Evolutionary conservation across 495 filamentous ascomycete species (phyloP).

Genomic region (Penicillium pancosmium): DNA sequence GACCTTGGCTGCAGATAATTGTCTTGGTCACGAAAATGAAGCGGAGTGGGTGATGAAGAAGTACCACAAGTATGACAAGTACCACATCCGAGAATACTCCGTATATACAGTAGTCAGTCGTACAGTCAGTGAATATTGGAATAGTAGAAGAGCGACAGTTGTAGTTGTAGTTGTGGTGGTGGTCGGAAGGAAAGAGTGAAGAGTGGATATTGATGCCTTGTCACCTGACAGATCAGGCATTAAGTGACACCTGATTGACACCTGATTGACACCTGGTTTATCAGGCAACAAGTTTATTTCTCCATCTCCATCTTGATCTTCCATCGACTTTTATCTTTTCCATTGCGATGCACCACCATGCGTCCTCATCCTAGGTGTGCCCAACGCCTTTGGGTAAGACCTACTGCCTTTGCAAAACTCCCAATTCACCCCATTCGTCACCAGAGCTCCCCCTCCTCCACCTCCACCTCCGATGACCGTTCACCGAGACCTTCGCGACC

Average conservation of each 20-base stretch:
- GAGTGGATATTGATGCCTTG: background rate
- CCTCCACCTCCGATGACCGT: background rate
- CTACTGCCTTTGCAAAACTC: background rate
- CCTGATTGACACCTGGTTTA: background rate
- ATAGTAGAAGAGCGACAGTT: background rate
- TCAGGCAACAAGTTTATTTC: no score
- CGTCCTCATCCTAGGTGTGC: background rate
- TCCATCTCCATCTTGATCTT: no score
- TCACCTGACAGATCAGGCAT: background rate
- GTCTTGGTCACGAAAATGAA: background rate
- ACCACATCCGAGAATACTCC: background rate
- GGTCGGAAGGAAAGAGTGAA: no score
- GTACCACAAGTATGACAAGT: background rate
- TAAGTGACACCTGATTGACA: background rate
- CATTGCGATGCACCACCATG: background rate
- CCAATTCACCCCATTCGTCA: background rate
- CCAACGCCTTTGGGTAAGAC: background rate
- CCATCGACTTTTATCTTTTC: no score
- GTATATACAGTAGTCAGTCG: background rate
- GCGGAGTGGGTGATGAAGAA: background rate
- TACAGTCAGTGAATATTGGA: background rate
- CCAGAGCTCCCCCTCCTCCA: background rate
- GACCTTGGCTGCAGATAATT: background rate
- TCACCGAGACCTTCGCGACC: background rate
- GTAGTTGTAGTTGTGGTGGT: no score